These are phyloP conservation scores for Pythium sp. DNA, from an alignment of 352 stramenopile species.

Conservation along the genomic window DNA sequence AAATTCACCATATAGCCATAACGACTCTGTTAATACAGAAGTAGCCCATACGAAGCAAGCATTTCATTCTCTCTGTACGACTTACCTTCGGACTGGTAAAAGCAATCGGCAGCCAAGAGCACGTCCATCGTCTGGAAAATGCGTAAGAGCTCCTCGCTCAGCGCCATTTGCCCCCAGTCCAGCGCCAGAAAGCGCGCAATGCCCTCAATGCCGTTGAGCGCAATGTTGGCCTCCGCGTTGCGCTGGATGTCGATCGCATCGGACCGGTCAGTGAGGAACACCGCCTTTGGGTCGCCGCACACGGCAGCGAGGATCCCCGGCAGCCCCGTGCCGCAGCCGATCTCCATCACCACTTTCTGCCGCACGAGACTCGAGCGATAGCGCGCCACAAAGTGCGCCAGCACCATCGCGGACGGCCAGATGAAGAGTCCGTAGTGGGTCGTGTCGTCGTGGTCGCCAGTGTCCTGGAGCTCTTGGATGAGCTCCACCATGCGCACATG, in stretches of 20 bases:
- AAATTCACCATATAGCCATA: not conserved
- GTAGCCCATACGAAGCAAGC: not conserved
- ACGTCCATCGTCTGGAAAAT: slow-evolving; percentile 41
- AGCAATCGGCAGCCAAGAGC: slow-evolving; percentile 64
- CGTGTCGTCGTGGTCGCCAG: slow-evolving; percentile 1
- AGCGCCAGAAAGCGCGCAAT: slow-evolving; percentile 41
- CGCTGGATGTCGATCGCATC: slow-evolving; percentile 43
- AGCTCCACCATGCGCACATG: slow-evolving; percentile 50
- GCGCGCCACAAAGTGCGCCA: slow-evolving; percentile 48
- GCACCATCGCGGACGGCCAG: slow-evolving; percentile 53
- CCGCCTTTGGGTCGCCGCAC: slow-evolving; percentile 31
- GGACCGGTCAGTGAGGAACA: slow-evolving; percentile 53
- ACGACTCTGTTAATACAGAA: not conserved
- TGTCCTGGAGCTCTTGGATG: slow-evolving; percentile 43
- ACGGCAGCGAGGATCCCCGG: slow-evolving; percentile 55
- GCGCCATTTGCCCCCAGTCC: slow-evolving; percentile 41
- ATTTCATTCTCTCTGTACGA: not conserved
- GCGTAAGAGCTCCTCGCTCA: slow-evolving; percentile 25
- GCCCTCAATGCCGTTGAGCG: slow-evolving; percentile 35
- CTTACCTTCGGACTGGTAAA: slow-evolving; percentile 63
- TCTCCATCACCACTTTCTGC: slow-evolving; percentile 50
- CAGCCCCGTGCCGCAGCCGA: slow-evolving; percentile 66
- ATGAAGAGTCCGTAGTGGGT: slow-evolving; percentile 64
- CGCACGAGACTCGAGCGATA: slow-evolving; percentile 23
- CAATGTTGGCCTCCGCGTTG: slow-evolving; percentile 56